A percentile compares a stretch with the other conserved stretches of the same genome.
Conservation (phyloP, 2,329 filamentous ascomycete genomes). For the Coniosporium tulheliwenetii region DNA sequence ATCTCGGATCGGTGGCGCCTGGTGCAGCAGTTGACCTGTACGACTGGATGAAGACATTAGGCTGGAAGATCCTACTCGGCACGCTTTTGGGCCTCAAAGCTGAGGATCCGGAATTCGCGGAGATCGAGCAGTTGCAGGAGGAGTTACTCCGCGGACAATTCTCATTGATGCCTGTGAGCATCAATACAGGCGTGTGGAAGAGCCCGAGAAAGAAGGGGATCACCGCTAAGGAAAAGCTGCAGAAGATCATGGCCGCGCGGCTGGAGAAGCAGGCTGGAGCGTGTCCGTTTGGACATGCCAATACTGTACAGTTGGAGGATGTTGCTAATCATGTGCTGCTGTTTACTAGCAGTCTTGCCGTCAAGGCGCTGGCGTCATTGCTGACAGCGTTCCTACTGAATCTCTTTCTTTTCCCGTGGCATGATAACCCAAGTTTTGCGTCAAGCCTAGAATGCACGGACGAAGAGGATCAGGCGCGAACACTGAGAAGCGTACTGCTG, state of each 20-base stretch:
- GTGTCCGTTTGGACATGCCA: slow-evolving; percentile 3
- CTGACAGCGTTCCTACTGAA: slow-evolving; percentile 10
- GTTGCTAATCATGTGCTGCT: slow-evolving; percentile 8
- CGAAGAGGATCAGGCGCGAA: not conserved
- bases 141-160: slow-evolving; percentile 13
- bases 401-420: slow-evolving; percentile 4
- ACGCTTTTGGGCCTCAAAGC: slow-evolving; percentile 6
- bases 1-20: not conserved
- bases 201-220: slow-evolving; percentile 10
- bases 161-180: slow-evolving; percentile 10
- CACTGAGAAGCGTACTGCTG: slow-evolving; percentile 3
- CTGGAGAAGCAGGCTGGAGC: not conserved
- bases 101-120: slow-evolving; percentile 1
- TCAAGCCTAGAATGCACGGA: no score
- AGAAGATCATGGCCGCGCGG: slow-evolving; percentile 2
- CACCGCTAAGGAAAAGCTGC: slow-evolving; percentile 6
- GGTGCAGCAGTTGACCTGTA: slow-evolving; percentile 9
- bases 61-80: slow-evolving; percentile 10
- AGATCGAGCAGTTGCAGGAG: slow-evolving; percentile 10
- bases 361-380: slow-evolving; percentile 10
- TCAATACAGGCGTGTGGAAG: slow-evolving; percentile 10
- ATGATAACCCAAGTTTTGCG: not conserved
- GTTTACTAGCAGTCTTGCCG: slow-evolving; percentile 11
- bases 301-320: slow-evolving; percentile 3
- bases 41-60: slow-evolving; percentile 9